A percentile compares a stretch with the other conserved stretches of the same genome.
phyloP scores from a whole-genome alignment of 2,329 filamentous ascomycete genomes.

The Epichloe festucae region DNA sequence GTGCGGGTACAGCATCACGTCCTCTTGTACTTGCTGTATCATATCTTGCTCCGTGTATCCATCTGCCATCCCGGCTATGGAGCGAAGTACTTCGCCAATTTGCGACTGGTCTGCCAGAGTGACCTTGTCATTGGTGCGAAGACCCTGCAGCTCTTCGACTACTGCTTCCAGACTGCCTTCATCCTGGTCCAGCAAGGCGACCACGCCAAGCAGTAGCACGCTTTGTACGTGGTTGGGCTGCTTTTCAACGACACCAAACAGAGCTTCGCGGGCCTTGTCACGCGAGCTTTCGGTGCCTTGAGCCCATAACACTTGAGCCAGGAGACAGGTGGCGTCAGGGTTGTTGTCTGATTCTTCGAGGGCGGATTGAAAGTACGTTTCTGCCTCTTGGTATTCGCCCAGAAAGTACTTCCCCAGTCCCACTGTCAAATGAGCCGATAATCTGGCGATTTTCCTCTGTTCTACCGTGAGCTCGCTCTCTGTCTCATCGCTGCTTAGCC shows the following conservation, averaged over 20 bases:
- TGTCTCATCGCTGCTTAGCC: slow-evolving; percentile 61
- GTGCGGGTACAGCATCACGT: slow-evolving; percentile 70
- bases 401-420: slow-evolving; percentile 72
- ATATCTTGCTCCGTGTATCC: slow-evolving; percentile 35
- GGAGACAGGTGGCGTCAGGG: slow-evolving; percentile 73
- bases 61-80: slow-evolving; percentile 50
- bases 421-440: slow-evolving; percentile 76
- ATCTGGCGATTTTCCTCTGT: slow-evolving; percentile 53
- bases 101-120: slow-evolving; percentile 50
- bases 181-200: slow-evolving; percentile 72
- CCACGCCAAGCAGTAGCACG: slow-evolving; percentile 68
- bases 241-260: slow-evolving; percentile 68
- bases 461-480: slow-evolving; percentile 52
- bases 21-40: slow-evolving; percentile 54
- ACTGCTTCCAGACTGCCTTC: slow-evolving; percentile 70
- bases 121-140: slow-evolving; percentile 56
- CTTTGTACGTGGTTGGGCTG: slow-evolving; percentile 66
- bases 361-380: slow-evolving; percentile 68
- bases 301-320: slow-evolving; percentile 89
- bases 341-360: slow-evolving; percentile 63
- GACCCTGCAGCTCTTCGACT: slow-evolving; percentile 56
- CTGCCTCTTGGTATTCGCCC: slow-evolving; percentile 51
- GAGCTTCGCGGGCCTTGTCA: slow-evolving; percentile 60
- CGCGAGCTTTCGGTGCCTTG: slow-evolving; percentile 64
- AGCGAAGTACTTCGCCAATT: slow-evolving; percentile 64